Conservation (phyloP, 2,329 filamentous ascomycete genomes). For the Claviceps purpurea region DNA sequence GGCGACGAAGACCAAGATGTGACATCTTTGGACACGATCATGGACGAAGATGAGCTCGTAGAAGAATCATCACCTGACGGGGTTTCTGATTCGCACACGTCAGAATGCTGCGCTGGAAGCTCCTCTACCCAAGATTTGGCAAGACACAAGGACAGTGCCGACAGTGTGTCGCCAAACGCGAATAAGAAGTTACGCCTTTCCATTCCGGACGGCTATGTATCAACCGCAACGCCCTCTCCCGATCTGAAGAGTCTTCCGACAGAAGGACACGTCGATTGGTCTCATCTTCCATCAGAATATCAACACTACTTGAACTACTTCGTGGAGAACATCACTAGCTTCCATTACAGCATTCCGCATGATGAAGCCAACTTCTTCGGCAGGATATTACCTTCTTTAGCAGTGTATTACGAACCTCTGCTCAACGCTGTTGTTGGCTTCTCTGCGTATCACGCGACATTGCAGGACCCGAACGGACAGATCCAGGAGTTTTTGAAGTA, state of each 20-base stretch:
- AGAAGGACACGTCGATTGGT: constrained; percentile 31
- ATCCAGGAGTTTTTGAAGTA: constrained; percentile 76
- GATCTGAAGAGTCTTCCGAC: constrained; percentile 12
- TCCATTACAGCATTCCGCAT: constrained; percentile 69
- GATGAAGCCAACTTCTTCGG: constrained; percentile 64
- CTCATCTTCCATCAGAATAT: constrained; percentile 52
- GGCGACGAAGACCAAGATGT: constrained; percentile 26
- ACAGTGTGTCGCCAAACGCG: constrained; percentile 38
- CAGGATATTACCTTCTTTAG: constrained; percentile 55
- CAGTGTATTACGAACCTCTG: constrained; percentile 61
- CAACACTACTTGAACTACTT: constrained; percentile 71
- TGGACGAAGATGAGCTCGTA: constrained; percentile 39
- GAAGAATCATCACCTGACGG: constrained; percentile 9
- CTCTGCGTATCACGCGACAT: constrained; percentile 70
- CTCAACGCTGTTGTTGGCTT: constrained; percentile 82
- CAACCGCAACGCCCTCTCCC: constrained; percentile 13
- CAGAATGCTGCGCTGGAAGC: constrained; percentile 22
- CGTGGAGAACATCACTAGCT: constrained; percentile 60
- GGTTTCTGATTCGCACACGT: constrained; percentile 10
- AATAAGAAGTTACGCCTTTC: constrained; percentile 39
- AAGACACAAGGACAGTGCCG: constrained; percentile 32
- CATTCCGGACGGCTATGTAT: constrained; percentile 29
- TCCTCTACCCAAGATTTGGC: constrained; percentile 20
- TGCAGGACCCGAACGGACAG: constrained; percentile 56
- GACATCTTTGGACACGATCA: constrained; percentile 36